These are phyloP conservation scores for Trichophyton schoenleinii DNA, from an alignment of 2,329 filamentous ascomycete genomes.

Conservation along the genomic window DNA sequence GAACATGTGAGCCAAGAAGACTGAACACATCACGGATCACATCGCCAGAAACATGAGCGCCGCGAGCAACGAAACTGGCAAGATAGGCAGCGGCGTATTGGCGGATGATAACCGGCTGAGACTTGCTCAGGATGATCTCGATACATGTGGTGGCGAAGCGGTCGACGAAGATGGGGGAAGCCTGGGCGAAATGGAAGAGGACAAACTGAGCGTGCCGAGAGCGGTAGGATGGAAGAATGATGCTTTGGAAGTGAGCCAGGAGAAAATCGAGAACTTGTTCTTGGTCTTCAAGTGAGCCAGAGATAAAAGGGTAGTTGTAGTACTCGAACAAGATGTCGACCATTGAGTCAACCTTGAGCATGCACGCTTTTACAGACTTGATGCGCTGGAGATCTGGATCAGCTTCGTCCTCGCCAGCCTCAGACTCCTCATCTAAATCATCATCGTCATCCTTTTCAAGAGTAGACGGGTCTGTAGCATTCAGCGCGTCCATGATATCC, in stretches of 20 bases:
- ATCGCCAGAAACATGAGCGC: slow-evolving; percentile 62
- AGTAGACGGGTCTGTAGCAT: slow-evolving; percentile 19
- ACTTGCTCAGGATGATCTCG: slow-evolving; percentile 57
- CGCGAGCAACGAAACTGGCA: slow-evolving; percentile 85
- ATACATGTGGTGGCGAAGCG: slow-evolving; percentile 70
- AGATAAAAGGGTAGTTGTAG: slow-evolving; percentile 60
- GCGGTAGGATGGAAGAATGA: slow-evolving; percentile 80
- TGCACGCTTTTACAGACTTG: slow-evolving; percentile 65
- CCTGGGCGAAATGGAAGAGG: slow-evolving; percentile 88
- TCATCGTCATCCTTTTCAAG: slow-evolving; percentile 52
- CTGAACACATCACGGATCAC: slow-evolving; percentile 73
- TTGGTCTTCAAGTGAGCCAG: slow-evolving; percentile 55
- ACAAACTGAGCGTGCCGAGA: slow-evolving; percentile 92
- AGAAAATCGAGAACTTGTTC: slow-evolving; percentile 65
- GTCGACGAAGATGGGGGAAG: slow-evolving; percentile 63
- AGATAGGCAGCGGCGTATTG: slow-evolving; percentile 85
- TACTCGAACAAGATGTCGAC: slow-evolving; percentile 78
- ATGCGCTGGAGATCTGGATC: slow-evolving; percentile 36
- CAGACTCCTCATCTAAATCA: slow-evolving; percentile 38
- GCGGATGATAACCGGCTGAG: slow-evolving; percentile 57
- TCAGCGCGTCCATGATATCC: slow-evolving; percentile 43
- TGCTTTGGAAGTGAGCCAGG: slow-evolving; percentile 71
- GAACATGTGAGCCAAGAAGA: slow-evolving; percentile 64
- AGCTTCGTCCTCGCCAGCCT: slow-evolving; percentile 50
- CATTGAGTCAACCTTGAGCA: slow-evolving; percentile 82